Percentiles rank a stretch among this genome's conserved stretches.
Evolutionary conservation across 495 filamentous ascomycete species (phyloP).

Genomic region (Xylaria nigripes): DNA sequence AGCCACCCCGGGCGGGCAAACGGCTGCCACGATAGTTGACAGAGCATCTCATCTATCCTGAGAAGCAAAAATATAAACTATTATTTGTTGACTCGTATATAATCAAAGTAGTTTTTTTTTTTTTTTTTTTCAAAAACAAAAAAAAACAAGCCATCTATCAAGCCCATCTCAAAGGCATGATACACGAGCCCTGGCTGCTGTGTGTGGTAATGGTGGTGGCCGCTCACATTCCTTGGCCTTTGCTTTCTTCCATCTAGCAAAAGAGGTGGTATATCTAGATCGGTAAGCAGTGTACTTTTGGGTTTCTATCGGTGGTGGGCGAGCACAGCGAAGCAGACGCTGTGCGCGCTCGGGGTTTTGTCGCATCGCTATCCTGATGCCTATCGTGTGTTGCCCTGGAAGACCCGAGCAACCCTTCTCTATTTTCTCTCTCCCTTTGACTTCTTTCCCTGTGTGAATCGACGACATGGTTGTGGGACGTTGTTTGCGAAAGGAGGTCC

Average conservation of each 20-base stretch:
- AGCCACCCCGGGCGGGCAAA: background rate
- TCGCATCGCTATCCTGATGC: background rate
- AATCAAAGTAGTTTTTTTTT: too few relatives aligned
- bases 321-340: background rate
- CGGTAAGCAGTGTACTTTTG: background rate
- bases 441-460: background rate
- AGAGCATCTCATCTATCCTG: too few relatives aligned
- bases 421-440: too few relatives aligned
- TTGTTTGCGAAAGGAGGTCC: background rate
- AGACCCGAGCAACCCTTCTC: conserved; percentile 4
- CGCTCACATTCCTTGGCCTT: background rate
- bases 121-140: too few relatives aligned
- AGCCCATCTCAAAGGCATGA: background rate
- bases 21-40: background rate
- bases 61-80: too few relatives aligned
- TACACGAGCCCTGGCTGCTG: background rate
- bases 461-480: background rate
- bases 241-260: too few relatives aligned
- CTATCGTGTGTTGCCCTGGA: background rate
- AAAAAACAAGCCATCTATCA: background rate
- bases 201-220: background rate
- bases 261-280: background rate
- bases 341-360: conserved; percentile 3
- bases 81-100: too few relatives aligned
- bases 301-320: background rate